Evolutionary conservation across 2,329 filamentous ascomycete species (phyloP).

Genomic region (Fusarium keratoplasticum): DNA sequence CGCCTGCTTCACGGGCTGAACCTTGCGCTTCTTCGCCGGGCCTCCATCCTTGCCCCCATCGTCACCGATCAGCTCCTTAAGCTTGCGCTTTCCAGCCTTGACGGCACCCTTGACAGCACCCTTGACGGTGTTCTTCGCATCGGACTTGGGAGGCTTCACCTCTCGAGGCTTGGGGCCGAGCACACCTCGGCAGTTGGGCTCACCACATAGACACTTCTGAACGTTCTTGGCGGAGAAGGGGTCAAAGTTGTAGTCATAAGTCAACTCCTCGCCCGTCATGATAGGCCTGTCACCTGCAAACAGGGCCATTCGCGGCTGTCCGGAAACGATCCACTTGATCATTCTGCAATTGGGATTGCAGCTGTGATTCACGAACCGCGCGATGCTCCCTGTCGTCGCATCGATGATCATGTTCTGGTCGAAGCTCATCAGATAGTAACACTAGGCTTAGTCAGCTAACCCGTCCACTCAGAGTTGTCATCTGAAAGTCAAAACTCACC

Average conservation of each 20-base stretch:
- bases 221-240: constrained; percentile 77
- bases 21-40: constrained; percentile 62
- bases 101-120: constrained; percentile 53
- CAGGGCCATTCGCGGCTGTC: constrained; percentile 94
- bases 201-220: constrained; percentile 73
- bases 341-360: constrained; percentile 97
- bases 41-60: constrained; percentile 52
- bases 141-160: constrained; percentile 62
- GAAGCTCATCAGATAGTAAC: constrained; percentile 98
- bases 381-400: constrained; percentile 94
- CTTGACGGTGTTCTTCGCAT: constrained; percentile 54
- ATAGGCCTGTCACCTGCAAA: constrained; percentile 93
- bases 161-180: constrained; percentile 72
- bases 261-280: constrained; percentile 94
- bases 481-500: constrained; percentile 63
- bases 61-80: constrained; percentile 63
- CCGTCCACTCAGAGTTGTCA: constrained; percentile 4
- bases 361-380: constrained; percentile 97
- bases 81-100: constrained; percentile 67
- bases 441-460: constrained; percentile 67
- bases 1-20: constrained; percentile 48
- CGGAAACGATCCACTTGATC: constrained; percentile 97
- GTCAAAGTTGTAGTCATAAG: constrained; percentile 88
- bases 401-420: constrained; percentile 99
- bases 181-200: constrained; percentile 72